Evolutionary conservation across 225 moss, liverwort and hornwort species (phyloP), one percentile per base, ranked within the genome.

Genomic region (Marchantia polymorpha): DNA sequence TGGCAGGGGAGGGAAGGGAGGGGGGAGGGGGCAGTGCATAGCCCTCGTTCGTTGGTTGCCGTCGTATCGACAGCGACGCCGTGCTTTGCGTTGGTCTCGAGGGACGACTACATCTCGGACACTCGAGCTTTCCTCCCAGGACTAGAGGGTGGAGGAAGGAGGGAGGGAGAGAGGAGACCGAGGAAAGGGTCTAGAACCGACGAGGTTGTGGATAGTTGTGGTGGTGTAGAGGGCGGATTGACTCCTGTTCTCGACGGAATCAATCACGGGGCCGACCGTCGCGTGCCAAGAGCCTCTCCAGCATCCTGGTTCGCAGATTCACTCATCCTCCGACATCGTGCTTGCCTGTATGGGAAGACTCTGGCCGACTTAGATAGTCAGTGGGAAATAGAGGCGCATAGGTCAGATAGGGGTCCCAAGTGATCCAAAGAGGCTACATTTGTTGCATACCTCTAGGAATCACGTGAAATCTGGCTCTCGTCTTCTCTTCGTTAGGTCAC

Each of bases 401-500:
- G 73, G 78, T 67, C 72, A 56, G 39, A 54, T 48, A 61, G 68
- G 74, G 83, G 74, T 83, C 69, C 59, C 75, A 61, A 79, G 79
- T 79, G 79, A 58, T 69, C 51, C 60, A 70, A 52, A 75, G 79
- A 52, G 83, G 83, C 74, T 60, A 69, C 83, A 83, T 75, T 83
- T 79, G 69, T 52, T 75, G 52, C 75, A 25, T 79, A 63, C 75
- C 75, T 79, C n/a, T 69, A 66, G 80, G 79, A 83, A 83, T 76
- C 83, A 80, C 80, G 51, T 80, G 77, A 75, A 74, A 82, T 85
- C 81, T 82, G 78, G 76, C 56, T 79, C 74, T 78, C 22, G 47
- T 84, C 81, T 56, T 70, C 71, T 85, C 66, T 63, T 49, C 49
- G 78, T 74, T 84, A 84, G 81, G 81, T 78, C 78, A 52, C 72